A percentile compares a stretch with the other conserved stretches of the same genome.
These are phyloP conservation scores for Phylloporus rhodoxanthus DNA, from an alignment of 768 basidiomycete genomes.

Conservation along the genomic window DNA sequence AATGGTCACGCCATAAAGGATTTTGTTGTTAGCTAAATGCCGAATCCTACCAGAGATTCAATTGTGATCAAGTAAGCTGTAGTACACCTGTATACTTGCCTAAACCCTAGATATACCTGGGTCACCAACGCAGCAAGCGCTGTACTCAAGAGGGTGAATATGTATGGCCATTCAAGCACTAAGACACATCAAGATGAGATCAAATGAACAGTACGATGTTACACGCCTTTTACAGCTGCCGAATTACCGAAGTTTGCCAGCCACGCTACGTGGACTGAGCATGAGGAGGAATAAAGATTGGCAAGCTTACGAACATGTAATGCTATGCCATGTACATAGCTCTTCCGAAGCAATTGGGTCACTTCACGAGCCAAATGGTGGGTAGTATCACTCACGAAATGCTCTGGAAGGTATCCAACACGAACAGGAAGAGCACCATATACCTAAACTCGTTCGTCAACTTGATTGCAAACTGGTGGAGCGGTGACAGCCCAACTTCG, in stretches of 20 bases:
- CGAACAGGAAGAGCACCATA: conserved; percentile 13
- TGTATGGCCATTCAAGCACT: conserved; percentile 46
- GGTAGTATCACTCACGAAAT: conserved; percentile 3
- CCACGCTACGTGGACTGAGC: conserved; percentile 4
- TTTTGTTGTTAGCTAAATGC: conserved; percentile 6
- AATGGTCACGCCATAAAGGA: conserved; percentile 33
- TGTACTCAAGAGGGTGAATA: conserved; percentile 44
- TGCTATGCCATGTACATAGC: conserved; percentile 17
- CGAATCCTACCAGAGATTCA: conserved; percentile 8
- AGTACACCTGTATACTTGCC: conserved; percentile 25
- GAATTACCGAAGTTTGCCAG: conserved; percentile 13
- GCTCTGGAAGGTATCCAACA: conserved; percentile 14
- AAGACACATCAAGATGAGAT: background rate
- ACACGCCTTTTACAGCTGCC: conserved; percentile 5
- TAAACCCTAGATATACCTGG: conserved; percentile 43
- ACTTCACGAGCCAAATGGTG: background rate
- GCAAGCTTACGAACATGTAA: conserved; percentile 8
- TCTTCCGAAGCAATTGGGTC: background rate
- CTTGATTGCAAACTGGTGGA: background rate
- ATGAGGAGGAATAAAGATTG: too few relatives aligned
- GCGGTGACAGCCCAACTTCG: background rate
- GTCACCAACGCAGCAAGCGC: conserved; percentile 45
- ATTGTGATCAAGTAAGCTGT: background rate
- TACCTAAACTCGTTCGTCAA: background rate
- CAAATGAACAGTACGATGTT: background rate